Conservation (phyloP, 202 grass and related monocot genomes). For the Setaria viridis region DNA sequence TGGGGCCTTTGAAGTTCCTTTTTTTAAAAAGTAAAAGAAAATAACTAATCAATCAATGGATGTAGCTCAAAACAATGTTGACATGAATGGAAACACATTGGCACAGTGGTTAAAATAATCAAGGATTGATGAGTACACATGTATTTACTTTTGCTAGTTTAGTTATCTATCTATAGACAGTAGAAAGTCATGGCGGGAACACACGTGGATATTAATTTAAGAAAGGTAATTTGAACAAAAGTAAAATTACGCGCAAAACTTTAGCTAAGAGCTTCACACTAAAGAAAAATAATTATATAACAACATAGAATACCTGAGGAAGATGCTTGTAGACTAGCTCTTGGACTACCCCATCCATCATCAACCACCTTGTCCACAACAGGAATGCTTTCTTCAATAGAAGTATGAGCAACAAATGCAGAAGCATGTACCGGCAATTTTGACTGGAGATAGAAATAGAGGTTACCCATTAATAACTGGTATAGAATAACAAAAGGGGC, state of each 20-base stretch:
- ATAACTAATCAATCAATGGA: neutral
- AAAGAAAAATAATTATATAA: neutral
- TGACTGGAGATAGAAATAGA: conserved; percentile 57
- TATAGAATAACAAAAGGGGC: neutral
- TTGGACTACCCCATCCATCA: conserved; percentile 67
- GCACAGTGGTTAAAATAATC: neutral
- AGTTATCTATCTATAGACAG: conserved; percentile 1
- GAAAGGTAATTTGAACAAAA: neutral
- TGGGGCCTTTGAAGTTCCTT: neutral
- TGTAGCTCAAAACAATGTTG: neutral
- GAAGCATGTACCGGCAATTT: conserved; percentile 55
- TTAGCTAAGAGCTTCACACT: neutral
- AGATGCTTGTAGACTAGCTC: conserved; percentile 39
- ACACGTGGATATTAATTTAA: neutral
- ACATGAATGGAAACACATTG: neutral
- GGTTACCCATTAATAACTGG: conserved; percentile 36
- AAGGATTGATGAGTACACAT: neutral
- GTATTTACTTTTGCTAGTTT: neutral
- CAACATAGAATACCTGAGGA: conserved; percentile 48
- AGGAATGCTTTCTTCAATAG: conserved; percentile 65
- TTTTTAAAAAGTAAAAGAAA: neutral
- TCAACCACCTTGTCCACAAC: conserved; percentile 94
- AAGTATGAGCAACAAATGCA: conserved; percentile 43
- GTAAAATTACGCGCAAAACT: conserved; percentile 12
- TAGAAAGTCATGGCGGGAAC: neutral